These are phyloP conservation scores for Chimonanthus salicifolius DNA, from an alignment of 164 flowering plant genomes.

Conservation along the genomic window DNA sequence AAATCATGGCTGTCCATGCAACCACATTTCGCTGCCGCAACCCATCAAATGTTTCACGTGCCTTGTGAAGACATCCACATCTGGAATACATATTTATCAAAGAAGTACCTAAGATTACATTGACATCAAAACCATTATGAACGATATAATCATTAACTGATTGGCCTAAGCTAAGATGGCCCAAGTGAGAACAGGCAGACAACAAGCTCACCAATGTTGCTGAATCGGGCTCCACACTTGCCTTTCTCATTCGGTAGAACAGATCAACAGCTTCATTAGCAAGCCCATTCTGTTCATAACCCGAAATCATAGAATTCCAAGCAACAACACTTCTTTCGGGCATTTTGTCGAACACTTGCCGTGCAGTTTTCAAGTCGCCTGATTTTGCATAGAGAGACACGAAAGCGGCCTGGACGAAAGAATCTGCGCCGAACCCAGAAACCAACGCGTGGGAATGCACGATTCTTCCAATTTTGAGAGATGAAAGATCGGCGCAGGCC, in stretches of 20 bases:
- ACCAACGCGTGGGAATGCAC: conserved; percentile 49
- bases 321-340: conserved; percentile 42
- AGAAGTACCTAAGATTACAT: conserved; percentile 51
- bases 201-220: conserved; percentile 56
- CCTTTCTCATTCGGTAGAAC: conserved; percentile 39
- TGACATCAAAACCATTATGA: conserved; percentile 27
- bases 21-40: conserved; percentile 53
- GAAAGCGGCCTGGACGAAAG: conserved; percentile 51
- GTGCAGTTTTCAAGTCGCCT: conserved; percentile 37
- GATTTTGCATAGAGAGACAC: conserved; percentile 47
- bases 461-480: conserved; percentile 32
- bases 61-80: conserved; percentile 56
- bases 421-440: conserved; percentile 48
- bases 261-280: conserved; percentile 45
- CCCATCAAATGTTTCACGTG: conserved; percentile 49
- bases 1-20: conserved; percentile 80
- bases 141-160: conserved; percentile 46
- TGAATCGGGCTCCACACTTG: conserved; percentile 44
- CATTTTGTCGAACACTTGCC: conserved; percentile 71
- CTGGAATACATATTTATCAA: conserved; percentile 64
- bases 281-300: conserved; percentile 64
- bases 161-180: conserved; percentile 49
- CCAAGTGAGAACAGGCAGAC: conserved; percentile 65
- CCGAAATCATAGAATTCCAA: conserved; percentile 78
- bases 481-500: conserved; percentile 64